These are phyloP conservation scores for Diplodia sapinea DNA, from an alignment of 2,329 filamentous ascomycete species.

Conservation along the genomic window DNA sequence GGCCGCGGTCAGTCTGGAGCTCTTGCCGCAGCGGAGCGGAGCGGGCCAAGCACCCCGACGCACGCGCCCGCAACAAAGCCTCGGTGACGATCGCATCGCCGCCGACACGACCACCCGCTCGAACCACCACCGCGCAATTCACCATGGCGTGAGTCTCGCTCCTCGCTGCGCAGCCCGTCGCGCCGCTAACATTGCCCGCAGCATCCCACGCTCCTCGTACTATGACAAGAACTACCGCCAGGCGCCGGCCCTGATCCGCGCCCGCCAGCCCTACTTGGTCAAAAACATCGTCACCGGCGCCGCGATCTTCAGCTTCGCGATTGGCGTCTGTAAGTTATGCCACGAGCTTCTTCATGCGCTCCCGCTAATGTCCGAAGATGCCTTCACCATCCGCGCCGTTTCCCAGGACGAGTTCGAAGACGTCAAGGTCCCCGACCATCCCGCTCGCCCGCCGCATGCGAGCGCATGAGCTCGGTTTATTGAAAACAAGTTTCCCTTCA, in stretches of 20 bases:
- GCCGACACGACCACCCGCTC: constrained; percentile 1
- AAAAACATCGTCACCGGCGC: constrained; percentile 85
- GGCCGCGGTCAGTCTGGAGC: constrained; percentile 14
- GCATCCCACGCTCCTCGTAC: constrained; percentile 76
- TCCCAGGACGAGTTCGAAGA: constrained; percentile 98
- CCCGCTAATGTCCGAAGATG: constrained; percentile 55
- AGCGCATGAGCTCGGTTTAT: constrained; percentile 19
- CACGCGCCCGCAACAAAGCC: background rate
- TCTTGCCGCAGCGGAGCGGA: constrained; percentile 6
- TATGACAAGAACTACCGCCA: constrained; percentile 89
- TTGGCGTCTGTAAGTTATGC: constrained; percentile 76
- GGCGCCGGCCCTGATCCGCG: constrained; percentile 86
- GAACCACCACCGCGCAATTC: background rate
- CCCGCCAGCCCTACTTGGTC: constrained; percentile 87
- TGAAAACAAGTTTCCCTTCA: background rate
- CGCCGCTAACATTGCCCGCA: constrained; percentile 39
- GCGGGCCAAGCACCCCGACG: background rate
- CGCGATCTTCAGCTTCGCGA: constrained; percentile 75
- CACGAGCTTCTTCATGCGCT: background rate
- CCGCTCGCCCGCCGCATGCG: constrained; percentile 55
- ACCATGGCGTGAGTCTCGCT: constrained; percentile 29
- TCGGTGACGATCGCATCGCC: background rate
- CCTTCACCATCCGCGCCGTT: constrained; percentile 79
- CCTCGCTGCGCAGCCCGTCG: background rate
- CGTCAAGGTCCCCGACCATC: constrained; percentile 82